Evolutionary conservation across 208 protist genomes (phyloP).

Genomic region (Wallacemonas collosoma): DNA sequence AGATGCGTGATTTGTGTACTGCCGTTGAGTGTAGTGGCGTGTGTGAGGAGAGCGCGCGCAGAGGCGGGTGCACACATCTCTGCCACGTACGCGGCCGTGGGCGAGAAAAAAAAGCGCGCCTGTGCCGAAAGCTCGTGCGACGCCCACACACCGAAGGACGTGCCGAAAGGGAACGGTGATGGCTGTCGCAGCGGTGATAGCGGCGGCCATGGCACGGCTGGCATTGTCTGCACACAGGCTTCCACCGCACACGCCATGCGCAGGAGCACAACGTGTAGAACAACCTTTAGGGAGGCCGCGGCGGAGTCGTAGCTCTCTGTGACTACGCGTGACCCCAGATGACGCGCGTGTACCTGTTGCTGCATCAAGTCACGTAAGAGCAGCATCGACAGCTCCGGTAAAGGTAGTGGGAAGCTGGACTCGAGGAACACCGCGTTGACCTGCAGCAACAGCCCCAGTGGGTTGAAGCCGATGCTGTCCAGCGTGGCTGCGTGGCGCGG

Average conservation of each 20-base stretch:
- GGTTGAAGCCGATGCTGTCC: slow-evolving; percentile 12
- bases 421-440: slow-evolving; percentile 3
- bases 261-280: slow-evolving; percentile 5
- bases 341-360: not conserved
- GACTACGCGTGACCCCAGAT: no score
- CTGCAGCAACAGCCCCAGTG: slow-evolving; percentile 13
- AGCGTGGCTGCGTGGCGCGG: not conserved
- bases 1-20: no score
- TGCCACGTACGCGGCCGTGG: not conserved
- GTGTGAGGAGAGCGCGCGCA: not conserved
- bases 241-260: slow-evolving; percentile 8
- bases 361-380: slow-evolving; percentile 5
- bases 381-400: not conserved
- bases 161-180: no score
- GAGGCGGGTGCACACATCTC: not conserved
- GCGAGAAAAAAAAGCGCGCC: slow-evolving; percentile 30
- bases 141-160: no score
- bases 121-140: slow-evolving; percentile 32
- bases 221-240: not conserved
- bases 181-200: no score
- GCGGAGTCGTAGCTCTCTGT: no score
- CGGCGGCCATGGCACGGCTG: not conserved
- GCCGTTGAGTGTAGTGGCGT: no score
- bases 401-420: not conserved
- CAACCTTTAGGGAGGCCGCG: not conserved